Percentiles rank a stretch among this genome's conserved stretches.
Evolutionary conservation across 1,284 basidiomycete species (phyloP).

Genomic region (Pseudozyma thailandica): DNA sequence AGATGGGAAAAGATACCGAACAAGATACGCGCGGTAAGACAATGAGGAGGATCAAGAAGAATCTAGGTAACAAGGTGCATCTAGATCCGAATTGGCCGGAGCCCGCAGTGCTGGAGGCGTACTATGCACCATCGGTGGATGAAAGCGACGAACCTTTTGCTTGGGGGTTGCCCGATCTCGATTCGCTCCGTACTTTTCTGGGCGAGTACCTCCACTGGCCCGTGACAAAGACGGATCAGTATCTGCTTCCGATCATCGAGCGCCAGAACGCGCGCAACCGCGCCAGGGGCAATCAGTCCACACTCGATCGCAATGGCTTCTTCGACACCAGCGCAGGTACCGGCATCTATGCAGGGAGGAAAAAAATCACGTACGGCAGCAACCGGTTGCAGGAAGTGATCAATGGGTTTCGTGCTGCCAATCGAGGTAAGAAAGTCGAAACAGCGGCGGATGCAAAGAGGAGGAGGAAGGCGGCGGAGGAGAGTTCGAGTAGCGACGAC

Average conservation of each 20-base stretch:
- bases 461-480: not conserved
- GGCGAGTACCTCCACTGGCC: slow-evolving; percentile 87
- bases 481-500: slow-evolving; percentile 9
- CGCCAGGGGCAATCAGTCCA: slow-evolving; percentile 70
- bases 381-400: slow-evolving; percentile 91
- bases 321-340: slow-evolving; percentile 71
- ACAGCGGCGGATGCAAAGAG: not conserved
- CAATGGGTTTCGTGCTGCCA: slow-evolving; percentile 74
- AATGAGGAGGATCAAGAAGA: slow-evolving; percentile 63
- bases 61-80: slow-evolving; percentile 74
- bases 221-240: slow-evolving; percentile 86
- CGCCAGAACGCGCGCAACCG: slow-evolving; percentile 68
- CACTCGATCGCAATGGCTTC: slow-evolving; percentile 71
- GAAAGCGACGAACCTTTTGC: slow-evolving; percentile 92
- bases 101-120: slow-evolving; percentile 83
- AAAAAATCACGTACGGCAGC: slow-evolving; percentile 81
- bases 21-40: slow-evolving; percentile 73
- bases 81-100: slow-evolving; percentile 88
- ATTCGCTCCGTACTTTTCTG: slow-evolving; percentile 78
- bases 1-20: slow-evolving; percentile 81
- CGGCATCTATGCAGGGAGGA: slow-evolving; percentile 78
- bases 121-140: slow-evolving; percentile 89
- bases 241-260: slow-evolving; percentile 91
- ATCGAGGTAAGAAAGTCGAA: slow-evolving; percentile 9
- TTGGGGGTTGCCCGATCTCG: slow-evolving; percentile 95